Evolutionary conservation across 1,139 yeast species (phyloP), one percentile per base, ranked within the genome.

Genomic region (Candida sojae): DNA sequence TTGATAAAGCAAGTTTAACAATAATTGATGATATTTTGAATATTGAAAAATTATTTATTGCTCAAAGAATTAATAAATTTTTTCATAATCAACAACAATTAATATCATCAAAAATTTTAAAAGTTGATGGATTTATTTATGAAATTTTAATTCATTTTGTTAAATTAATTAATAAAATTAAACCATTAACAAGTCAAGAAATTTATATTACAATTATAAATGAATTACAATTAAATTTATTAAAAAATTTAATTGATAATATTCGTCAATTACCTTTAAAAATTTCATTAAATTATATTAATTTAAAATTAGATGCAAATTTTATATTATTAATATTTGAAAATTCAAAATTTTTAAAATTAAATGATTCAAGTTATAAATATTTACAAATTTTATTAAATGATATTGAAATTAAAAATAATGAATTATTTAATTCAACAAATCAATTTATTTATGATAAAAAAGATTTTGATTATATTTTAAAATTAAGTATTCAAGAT

Each of bases 271-370:
- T 50, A 4, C 55, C 62, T 38, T 60, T 61, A 28, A 47, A 60
- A 11, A 39, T 42, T 5, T 41, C 56, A 9, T 47, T 59, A 29
- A 50, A 50, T 4, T 52, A 61, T 31, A 50, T 55, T 5, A 71
- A 71, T 48, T 63, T 73, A 51, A 68, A 67, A 51, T 60, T 75
- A 40, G 78, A 74, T 52, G 63, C 67, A 17, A 68, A 70, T 50
- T 75, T 74, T 48, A 68, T 75, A 49, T 66, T 67, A 52, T 75
- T 71, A 49, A 66, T 75, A 0, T 75, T 75, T 52, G 79, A 75
- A 47, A 59, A 64, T 6, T 71, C 77, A 4, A 59, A 62, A 29
- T 53, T 66, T 1, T 64, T 74, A 46, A 64, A 64, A 47, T 63
- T 75, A 44, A 71, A 72, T 48, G 78, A 73, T 39, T 61, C 64